Conservation (phyloP, 768 basidiomycete genomes). For the Fomitopsis serialis region DNA sequence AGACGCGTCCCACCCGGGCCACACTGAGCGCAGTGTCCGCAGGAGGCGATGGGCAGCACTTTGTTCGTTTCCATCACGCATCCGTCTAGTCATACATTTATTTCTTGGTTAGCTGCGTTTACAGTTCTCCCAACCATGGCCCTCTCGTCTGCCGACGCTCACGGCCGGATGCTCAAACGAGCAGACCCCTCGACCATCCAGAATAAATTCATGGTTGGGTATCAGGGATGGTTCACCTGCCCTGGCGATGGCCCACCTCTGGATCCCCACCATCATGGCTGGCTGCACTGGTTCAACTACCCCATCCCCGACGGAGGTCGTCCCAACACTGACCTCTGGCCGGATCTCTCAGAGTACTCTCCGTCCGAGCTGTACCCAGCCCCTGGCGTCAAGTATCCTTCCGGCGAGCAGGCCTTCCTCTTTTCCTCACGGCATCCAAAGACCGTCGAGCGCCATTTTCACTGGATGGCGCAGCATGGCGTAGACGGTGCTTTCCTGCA, state of each 20-base stretch:
- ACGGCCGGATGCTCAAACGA: slow-evolving; percentile 27
- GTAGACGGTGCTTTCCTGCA: slow-evolving; percentile 82
- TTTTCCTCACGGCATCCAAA: slow-evolving; percentile 76
- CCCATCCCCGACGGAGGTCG: slow-evolving; percentile 65
- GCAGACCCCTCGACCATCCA: slow-evolving; percentile 71
- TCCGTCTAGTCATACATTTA: neutral
- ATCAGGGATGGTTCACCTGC: slow-evolving; percentile 76
- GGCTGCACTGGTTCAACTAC: slow-evolving; percentile 80
- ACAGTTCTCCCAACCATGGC: neutral
- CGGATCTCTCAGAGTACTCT: slow-evolving; percentile 66
- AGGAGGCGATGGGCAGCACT: too few relatives aligned
- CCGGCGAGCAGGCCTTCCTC: slow-evolving; percentile 57
- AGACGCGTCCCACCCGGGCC: too few relatives aligned
- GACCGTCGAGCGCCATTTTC: slow-evolving; percentile 72
- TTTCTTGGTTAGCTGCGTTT: neutral
- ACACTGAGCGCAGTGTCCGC: too few relatives aligned
- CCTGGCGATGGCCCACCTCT: slow-evolving; percentile 32
- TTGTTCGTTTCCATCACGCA: neutral
- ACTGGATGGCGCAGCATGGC: slow-evolving; percentile 80
- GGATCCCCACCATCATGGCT: slow-evolving; percentile 72
- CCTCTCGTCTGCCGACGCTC: slow-evolving; percentile 4
- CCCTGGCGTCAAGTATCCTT: slow-evolving; percentile 54
- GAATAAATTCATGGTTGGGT: slow-evolving; percentile 80
- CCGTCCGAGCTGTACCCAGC: slow-evolving; percentile 66
- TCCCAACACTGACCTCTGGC: slow-evolving; percentile 76